Evolutionary conservation across 108 stramenopile genomes (phyloP).

Genomic region (Cyclostephanos tholiformis): DNA sequence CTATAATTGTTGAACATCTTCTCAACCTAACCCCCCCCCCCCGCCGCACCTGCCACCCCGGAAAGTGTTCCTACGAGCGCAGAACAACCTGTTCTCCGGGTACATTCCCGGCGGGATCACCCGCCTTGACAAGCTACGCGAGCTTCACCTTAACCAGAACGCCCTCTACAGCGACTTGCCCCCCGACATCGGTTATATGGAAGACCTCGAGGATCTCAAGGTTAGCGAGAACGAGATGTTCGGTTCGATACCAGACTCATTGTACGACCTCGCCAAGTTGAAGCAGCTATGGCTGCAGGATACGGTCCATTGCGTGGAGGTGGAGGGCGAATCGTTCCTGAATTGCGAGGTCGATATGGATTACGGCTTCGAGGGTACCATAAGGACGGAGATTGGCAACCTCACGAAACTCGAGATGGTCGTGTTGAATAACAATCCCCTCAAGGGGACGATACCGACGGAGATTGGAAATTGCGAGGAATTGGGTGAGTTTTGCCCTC

Average conservation of each 20-base stretch:
- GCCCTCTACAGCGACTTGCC: conserved; percentile 45
- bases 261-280: conserved; percentile 31
- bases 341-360: conserved; percentile 20
- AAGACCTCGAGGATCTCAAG: conserved; percentile 34
- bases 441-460: conserved; percentile 52
- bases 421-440: conserved; percentile 43
- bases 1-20: not conserved
- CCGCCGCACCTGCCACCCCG: not conserved
- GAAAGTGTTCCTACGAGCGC: conserved; percentile 35
- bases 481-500: conserved; percentile 22
- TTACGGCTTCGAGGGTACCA: conserved; percentile 37
- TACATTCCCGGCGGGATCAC: conserved; percentile 46
- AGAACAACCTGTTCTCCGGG: conserved; percentile 47
- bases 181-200: conserved; percentile 45
- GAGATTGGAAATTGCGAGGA: conserved; percentile 50
- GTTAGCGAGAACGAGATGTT: conserved; percentile 28
- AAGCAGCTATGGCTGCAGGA: conserved; percentile 38
- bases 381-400: conserved; percentile 49
- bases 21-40: not conserved
- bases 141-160: conserved; percentile 34
- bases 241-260: conserved; percentile 24
- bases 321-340: conserved; percentile 8
- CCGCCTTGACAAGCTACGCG: conserved; percentile 33
- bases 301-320: conserved; percentile 17
- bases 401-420: conserved; percentile 25